Evolutionary conservation across 1,284 basidiomycete genomes (phyloP), one percentile per base, ranked within the genome.

Genomic region (Ganoderma leucocontextum): DNA sequence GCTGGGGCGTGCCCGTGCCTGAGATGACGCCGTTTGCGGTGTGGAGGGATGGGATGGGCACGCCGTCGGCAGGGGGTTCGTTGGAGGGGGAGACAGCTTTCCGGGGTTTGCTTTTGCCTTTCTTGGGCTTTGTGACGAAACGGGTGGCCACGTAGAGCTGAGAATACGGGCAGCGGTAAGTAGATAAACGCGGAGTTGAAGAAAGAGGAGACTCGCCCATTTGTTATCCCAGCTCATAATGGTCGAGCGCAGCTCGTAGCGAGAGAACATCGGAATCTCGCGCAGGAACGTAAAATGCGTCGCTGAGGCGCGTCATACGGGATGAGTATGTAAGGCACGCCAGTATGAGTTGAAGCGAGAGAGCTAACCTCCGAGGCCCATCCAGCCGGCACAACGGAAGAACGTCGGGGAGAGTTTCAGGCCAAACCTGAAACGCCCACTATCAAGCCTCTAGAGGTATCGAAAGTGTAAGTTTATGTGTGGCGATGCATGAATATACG

Each of bases 191-290:
- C 60, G 22, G 25, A 41, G 25, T 19, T 38, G 15, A 55, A 33
- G 19, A 13, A 59, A 19, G 35, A 60, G 25, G 12, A 58, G 12
- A 65, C 88, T 73, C 72, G 94, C 92, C 95, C 95, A 96, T 87
- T 96, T 96, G 62, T 91, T 83, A 69, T 95, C 95, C 93, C 94
- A 96, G 3, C 89, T 85, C 5, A 82, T 91, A 19, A 93, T 80
- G 39, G 80, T 83, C n/a, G 88, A 79, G 64, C 92, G 85, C 42
- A 96, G 86, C 78, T 94, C 89, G 75, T 94, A 96, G 8, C 79
- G 78, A 1, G 86, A 77, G 17, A 93, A 82, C 60, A 95, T 89
- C 0, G 94, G 90, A 55, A 96, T 95, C 81, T 96, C 95, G 57
- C 89, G 88, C 60, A 94, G 80, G 79, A 92, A 95, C 70, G 87